A percentile compares a stretch with the other conserved stretches of the same genome.
These are phyloP conservation scores for Rhododendron ferrugineum DNA, from an alignment of 148 eudicot genomes.

Conservation along the genomic window DNA sequence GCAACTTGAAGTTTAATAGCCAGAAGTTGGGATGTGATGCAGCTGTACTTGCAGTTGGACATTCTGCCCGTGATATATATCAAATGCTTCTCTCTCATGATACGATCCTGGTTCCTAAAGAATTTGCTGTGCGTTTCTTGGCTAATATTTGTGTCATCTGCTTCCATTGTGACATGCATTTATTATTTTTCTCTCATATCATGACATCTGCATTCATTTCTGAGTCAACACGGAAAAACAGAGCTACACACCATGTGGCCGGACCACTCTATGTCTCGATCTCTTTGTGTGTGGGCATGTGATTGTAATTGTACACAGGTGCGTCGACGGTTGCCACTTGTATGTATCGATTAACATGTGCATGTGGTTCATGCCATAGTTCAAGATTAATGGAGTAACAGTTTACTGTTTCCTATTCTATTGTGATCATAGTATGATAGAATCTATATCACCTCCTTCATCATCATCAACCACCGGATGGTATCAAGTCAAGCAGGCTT, in stretches of 20 bases:
- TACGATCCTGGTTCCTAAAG: conserved; percentile 68
- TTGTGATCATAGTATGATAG: not conserved
- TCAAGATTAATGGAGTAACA: not conserved
- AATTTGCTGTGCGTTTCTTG: conserved; percentile 69
- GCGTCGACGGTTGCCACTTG: not conserved
- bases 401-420: not conserved
- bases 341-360: not conserved
- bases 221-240: not conserved
- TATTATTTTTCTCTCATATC: not conserved
- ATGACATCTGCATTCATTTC: not conserved
- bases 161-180: not conserved
- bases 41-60: conserved; percentile 91
- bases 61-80: conserved; percentile 96
- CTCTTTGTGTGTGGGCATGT: not conserved
- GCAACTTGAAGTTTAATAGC: conserved; percentile 22
- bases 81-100: conserved; percentile 86
- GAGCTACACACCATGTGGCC: not conserved
- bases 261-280: not conserved
- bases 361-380: not conserved
- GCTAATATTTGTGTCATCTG: not conserved
- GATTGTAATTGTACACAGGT: not conserved
- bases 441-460: not conserved
- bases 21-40: conserved; percentile 74
- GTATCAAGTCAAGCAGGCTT: not conserved
- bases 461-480: not conserved